A percentile compares a stretch with the other conserved stretches of the same genome.
Evolutionary conservation across 2,329 filamentous ascomycete genomes (phyloP).

Genomic region (Dactylonectria estremocensis): DNA sequence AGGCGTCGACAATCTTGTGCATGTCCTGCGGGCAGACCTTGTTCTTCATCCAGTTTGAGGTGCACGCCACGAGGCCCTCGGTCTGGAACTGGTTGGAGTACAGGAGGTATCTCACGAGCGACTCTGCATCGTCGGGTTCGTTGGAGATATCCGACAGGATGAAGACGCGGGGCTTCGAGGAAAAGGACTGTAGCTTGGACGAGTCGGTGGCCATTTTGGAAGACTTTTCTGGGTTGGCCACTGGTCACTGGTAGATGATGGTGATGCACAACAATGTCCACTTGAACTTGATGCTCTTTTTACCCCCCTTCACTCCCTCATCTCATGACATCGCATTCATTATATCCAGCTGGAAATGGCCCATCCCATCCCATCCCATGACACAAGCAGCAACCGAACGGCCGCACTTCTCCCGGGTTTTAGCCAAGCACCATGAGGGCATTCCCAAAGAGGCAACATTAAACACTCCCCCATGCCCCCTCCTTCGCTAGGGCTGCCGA

Average conservation of each 20-base stretch:
- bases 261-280: not conserved
- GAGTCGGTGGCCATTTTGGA: constrained; percentile 35
- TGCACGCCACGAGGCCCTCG: constrained; percentile 61
- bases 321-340: constrained; percentile 30
- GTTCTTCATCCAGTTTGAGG: constrained; percentile 62
- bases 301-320: not conserved
- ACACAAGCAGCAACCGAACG: constrained; percentile 7
- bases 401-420: constrained; percentile 29
- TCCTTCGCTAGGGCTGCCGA: not conserved
- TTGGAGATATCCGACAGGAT: constrained; percentile 62
- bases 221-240: not conserved
- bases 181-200: constrained; percentile 36
- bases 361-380: constrained; percentile 9
- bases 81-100: constrained; percentile 64
- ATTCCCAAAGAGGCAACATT: constrained; percentile 25
- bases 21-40: constrained; percentile 60
- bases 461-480: constrained; percentile 21
- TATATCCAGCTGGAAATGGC: constrained; percentile 27
- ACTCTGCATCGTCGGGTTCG: constrained; percentile 63
- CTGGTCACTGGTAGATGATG: not conserved
- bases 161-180: constrained; percentile 55
- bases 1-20: constrained; percentile 60
- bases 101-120: constrained; percentile 60
- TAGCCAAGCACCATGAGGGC: constrained; percentile 26
- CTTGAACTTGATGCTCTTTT: constrained; percentile 2